These are phyloP conservation scores for Alectoria sarmentosa DNA, from an alignment of 495 filamentous ascomycete species.

Conservation along the genomic window DNA sequence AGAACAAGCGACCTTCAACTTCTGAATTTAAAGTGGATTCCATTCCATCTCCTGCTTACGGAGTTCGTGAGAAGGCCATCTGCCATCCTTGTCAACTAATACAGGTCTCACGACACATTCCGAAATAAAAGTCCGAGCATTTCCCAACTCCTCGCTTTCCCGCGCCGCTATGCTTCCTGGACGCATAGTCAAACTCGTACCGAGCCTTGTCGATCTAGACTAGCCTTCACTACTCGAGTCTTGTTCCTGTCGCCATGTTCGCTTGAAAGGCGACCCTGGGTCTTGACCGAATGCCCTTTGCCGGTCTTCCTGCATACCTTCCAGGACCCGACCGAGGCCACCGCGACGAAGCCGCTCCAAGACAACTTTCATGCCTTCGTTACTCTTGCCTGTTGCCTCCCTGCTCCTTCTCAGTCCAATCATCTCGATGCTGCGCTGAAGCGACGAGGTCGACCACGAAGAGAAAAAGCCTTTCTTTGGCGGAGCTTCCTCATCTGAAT, in stretches of 20 bases:
- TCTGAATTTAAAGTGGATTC: background rate
- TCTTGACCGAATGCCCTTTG: slow-evolving; percentile 43
- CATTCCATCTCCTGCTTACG: background rate
- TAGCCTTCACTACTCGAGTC: slow-evolving; percentile 12
- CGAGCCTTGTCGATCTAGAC: background rate
- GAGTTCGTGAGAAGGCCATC: background rate
- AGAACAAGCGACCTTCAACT: background rate
- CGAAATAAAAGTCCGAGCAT: background rate
- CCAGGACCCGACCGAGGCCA: slow-evolving; percentile 77
- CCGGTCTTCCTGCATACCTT: slow-evolving; percentile 71
- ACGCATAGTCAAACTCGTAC: background rate
- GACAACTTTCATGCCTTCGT: slow-evolving; percentile 93
- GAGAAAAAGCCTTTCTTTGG: slow-evolving; percentile 58
- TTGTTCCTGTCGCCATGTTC: slow-evolving; percentile 39
- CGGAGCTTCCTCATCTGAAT: slow-evolving; percentile 43
- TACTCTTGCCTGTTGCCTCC: slow-evolving; percentile 77
- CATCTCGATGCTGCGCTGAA: slow-evolving; percentile 84
- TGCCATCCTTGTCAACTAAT: slow-evolving; percentile 4
- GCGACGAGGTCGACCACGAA: slow-evolving; percentile 67
- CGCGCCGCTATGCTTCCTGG: slow-evolving; percentile 1
- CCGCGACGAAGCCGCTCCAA: slow-evolving; percentile 76
- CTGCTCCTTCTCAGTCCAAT: slow-evolving; percentile 79
- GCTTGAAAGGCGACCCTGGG: slow-evolving; percentile 35
- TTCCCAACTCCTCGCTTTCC: slow-evolving; percentile 11
- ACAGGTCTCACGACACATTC: slow-evolving; percentile 6